Evolutionary conservation across 768 basidiomycete species (phyloP), one percentile per base, ranked within the genome.

Genomic region (Ramaria rubella): DNA sequence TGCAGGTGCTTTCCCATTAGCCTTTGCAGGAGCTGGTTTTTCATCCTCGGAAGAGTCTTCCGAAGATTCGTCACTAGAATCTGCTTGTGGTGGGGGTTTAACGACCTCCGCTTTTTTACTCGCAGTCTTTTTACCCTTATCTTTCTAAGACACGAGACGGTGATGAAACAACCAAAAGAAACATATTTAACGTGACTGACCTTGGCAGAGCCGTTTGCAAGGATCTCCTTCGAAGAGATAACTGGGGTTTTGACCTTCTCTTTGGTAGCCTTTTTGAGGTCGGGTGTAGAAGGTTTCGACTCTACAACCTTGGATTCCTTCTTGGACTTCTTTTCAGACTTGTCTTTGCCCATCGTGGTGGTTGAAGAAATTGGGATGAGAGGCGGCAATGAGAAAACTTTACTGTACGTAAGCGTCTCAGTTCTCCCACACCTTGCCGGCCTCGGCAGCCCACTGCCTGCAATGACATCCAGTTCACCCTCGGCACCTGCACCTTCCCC

Each of bases 221-320:
- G 64, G 23, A 75, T 75, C 49, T 75, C 73, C 59, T 72, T 77
- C 14, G 75, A 69, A 4, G 75, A 73, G 15, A 63, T 60, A n/a
- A 70, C 70, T 8, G 63, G 58, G 50, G 59, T 42, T 40, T 62
- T 55, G 46, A 31, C 65, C 66, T 58, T 66, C 66, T 42, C 63
- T 56, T 63, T 60, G 5, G 63, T 59, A 23, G 65, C 60, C 56
- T 63, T 68, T 64, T 64, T 73, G 55, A 27, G 59, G 61, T 26
- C 59, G 52, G 26, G 64, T 40, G 64, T 62, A 6, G 61, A 60
- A n/a, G 63, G 57, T 63, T 72, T 72, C 61, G 74, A 72, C 46
- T 67, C 71, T n/a, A 64, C 63, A 60, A 73, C 74, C 60, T 71
- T 64, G 52, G 58, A 62, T 38, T 43, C 61, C 48, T 68, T 70